Base-by-base conservation (phyloP, 2,329 filamentous ascomycete genomes). In the Claviceps africana region DNA sequence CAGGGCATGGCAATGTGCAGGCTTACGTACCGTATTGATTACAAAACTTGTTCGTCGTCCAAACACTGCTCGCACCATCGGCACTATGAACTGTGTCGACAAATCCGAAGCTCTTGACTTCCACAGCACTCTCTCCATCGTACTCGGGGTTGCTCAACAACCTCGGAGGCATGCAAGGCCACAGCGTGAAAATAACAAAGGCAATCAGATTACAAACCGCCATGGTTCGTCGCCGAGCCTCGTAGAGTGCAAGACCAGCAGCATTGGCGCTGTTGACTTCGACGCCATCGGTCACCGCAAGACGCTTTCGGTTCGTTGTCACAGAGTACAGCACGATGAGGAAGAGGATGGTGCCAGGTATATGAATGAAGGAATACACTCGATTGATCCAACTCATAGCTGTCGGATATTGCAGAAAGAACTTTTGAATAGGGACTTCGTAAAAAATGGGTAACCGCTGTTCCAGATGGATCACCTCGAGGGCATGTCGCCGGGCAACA, bases 301-400 rank as follows among this genome's bases (percentile, higher is more conserved):
- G 63, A 33, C 75, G 70, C 62, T 78, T 78, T 50, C 74, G 74
- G 8, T 79, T 82, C 25, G 81, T 85, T 47, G 82, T 86, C 62
- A 83, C 76, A 68, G 84, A 85, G 68, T 80, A 88, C 4, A 88
- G 73, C 61, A 79, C 76, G 39, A 75, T 69, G 17, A 73, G 64
- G 61, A 86, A 88, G 45, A 83, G 73, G 57, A 88, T 87, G 6
- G 83, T 87, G 15, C 83, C 84, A 0, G 84, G 85, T 53, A 88
- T 88, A 64, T 88, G 85, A 60, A 88, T 86, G 66, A 86, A 87
- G 6, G 83, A 86, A 67, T 88, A 88, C 30, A 78, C 74, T 60
- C 83, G 76, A 66, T 88, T 88, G 59, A 82, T 85, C 77, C 77
- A 86, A 57, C 72, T 77, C 71, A 88, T 76, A 43, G 83, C 59